Evolutionary conservation across 805 yeast species (phyloP).

Genomic region (Starmera amethionina): DNA sequence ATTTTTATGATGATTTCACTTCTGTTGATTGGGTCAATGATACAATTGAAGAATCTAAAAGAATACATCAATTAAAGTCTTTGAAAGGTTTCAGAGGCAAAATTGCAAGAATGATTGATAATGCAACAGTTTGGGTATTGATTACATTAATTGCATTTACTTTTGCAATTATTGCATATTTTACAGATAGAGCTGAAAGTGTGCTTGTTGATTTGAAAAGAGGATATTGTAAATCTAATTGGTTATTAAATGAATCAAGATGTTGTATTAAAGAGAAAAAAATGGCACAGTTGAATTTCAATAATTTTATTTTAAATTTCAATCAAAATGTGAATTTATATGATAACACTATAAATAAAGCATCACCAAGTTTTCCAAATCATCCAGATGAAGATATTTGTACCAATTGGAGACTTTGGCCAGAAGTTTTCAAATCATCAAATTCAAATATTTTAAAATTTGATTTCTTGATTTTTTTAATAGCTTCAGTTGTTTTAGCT

Average conservation of each 20-base stretch:
- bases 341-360: too few relatives aligned
- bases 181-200: constrained; percentile 37
- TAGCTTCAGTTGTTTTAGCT: constrained; percentile 33
- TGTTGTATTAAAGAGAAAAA: constrained; percentile 26
- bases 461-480: constrained; percentile 28
- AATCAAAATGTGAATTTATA: too few relatives aligned
- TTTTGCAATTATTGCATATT: constrained; percentile 40
- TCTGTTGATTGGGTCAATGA: constrained; percentile 53
- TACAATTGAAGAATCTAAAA: constrained; percentile 30
- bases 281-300: constrained; percentile 1
- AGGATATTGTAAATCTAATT: constrained; percentile 39
- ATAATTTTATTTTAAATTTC: too few relatives aligned
- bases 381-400: constrained; percentile 13
- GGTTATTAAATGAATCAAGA: constrained; percentile 31
- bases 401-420: constrained; percentile 37
- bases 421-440: constrained; percentile 12
- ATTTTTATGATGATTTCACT: constrained; percentile 49
- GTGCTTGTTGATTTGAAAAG: constrained; percentile 39
- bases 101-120: constrained; percentile 23
- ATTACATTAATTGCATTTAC: constrained; percentile 34
- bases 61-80: constrained; percentile 28
- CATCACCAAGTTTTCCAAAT: too few relatives aligned
- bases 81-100: constrained; percentile 23
- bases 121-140: constrained; percentile 38
- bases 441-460: constrained; percentile 3